A percentile compares a stretch with the other conserved stretches of the same genome.
phyloP scores from a whole-genome alignment of 305 asterid genomes.

The Fraxinus velutina region DNA sequence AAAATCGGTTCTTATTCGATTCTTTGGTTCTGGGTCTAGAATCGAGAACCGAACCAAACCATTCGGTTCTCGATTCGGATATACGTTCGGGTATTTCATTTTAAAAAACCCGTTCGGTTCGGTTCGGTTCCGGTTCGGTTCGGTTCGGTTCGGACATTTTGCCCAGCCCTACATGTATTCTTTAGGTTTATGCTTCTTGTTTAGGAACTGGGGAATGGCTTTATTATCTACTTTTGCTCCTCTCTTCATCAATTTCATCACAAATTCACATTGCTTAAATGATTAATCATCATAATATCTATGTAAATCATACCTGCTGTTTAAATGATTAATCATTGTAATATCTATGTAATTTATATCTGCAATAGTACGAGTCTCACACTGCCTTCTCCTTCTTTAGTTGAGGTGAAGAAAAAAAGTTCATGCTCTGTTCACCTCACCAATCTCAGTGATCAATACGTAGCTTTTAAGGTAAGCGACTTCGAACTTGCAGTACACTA shows the following conservation, averaged over 20 bases:
- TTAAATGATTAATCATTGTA: neutral
- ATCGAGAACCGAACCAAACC: no score
- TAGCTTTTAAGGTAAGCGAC: slow-evolving; percentile 74
- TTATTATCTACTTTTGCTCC: neutral
- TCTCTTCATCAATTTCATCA: slow-evolving; percentile 2
- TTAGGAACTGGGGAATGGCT: slow-evolving; percentile 4
- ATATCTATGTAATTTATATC: neutral
- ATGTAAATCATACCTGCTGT: neutral
- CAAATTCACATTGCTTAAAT: neutral
- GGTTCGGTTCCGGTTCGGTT: no score
- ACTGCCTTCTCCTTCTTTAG: slow-evolving; percentile 39
- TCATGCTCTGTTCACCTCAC: slow-evolving; percentile 56
- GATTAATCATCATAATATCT: neutral
- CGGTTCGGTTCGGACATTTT: no score
- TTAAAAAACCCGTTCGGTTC: no score
- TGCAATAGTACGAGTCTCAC: slow-evolving; percentile 18
- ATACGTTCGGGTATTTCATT: no score
- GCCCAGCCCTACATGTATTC: no score
- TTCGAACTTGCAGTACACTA: slow-evolving; percentile 18
- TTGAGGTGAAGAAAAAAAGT: slow-evolving; percentile 83
- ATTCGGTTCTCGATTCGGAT: no score
- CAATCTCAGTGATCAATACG: slow-evolving; percentile 71
- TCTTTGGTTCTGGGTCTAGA: no score
- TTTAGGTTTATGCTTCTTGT: neutral
- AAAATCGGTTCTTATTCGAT: no score